Evolutionary conservation across 768 basidiomycete genomes (phyloP).

Genomic region (Pleurotus platypus): DNA sequence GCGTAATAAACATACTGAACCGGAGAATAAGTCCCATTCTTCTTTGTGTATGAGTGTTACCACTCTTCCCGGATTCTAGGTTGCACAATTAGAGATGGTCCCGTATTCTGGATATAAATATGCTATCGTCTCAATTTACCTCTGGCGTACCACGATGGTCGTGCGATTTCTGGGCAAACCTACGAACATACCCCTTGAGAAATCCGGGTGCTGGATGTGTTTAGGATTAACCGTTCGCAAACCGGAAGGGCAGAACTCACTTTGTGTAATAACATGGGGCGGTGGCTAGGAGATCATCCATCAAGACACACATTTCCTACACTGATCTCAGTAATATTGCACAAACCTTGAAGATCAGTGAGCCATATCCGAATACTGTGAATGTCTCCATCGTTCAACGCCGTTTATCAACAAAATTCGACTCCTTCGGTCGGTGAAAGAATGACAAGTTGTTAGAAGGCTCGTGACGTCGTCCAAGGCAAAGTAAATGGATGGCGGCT

Average conservation of each 20-base stretch:
- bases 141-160: conserved; percentile 92
- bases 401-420: too few relatives aligned
- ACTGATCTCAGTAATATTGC: not conserved
- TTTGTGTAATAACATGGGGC: conserved; percentile 69
- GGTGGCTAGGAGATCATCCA: conserved; percentile 54
- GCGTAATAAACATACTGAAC: conserved; percentile 40
- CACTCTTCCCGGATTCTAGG: conserved; percentile 79
- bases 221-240: not conserved
- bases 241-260: conserved; percentile 29
- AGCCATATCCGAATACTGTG: conserved; percentile 90
- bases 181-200: conserved; percentile 84
- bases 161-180: conserved; percentile 89
- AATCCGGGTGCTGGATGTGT: conserved; percentile 62
- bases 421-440: too few relatives aligned
- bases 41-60: conserved; percentile 87
- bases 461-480: too few relatives aligned
- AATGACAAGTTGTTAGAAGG: too few relatives aligned
- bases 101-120: not conserved
- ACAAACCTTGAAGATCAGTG: conserved; percentile 84
- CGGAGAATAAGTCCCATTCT: conserved; percentile 80
- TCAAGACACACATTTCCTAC: not conserved
- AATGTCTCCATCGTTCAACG: conserved; percentile 30
- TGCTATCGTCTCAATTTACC: conserved; percentile 29
- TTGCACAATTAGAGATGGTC: not conserved
- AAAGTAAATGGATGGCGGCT: too few relatives aligned